phyloP scores from a whole-genome alignment of 2,329 filamentous ascomycete genomes.

The Verticillium longisporum region DNA sequence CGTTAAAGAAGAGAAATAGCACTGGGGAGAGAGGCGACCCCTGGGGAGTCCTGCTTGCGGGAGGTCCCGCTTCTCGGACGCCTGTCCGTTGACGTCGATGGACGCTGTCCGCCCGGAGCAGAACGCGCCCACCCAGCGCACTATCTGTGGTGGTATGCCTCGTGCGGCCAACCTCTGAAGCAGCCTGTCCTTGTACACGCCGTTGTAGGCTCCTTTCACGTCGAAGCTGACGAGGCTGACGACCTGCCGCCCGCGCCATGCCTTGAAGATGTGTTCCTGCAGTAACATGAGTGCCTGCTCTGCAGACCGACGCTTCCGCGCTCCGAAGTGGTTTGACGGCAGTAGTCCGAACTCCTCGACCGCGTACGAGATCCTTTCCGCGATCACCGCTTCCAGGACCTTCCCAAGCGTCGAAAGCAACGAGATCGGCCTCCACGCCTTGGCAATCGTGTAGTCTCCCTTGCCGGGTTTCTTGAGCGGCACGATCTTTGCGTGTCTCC shows the following conservation, averaged over 20 bases:
- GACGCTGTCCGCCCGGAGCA: conserved; percentile 15
- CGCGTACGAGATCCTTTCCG: neutral
- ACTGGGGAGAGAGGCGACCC: conserved; percentile 26
- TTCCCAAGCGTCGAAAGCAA: conserved; percentile 19
- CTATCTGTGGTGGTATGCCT: conserved; percentile 12
- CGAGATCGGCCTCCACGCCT: conserved; percentile 1
- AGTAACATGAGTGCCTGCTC: conserved; percentile 2
- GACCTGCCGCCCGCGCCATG: conserved; percentile 11
- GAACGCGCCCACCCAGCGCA: conserved; percentile 16
- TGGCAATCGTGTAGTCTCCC: conserved; percentile 14
- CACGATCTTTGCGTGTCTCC: conserved; percentile 10
- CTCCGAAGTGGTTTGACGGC: conserved; percentile 2
- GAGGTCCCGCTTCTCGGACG: conserved; percentile 9
- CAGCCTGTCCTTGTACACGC: conserved; percentile 26
- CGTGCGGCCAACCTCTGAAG: conserved; percentile 13
- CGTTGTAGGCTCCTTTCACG: conserved; percentile 32
- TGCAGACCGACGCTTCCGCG: conserved; percentile 1
- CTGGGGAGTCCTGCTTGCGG: conserved; percentile 18
- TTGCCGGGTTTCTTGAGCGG: conserved; percentile 9
- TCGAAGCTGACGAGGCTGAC: conserved; percentile 29
- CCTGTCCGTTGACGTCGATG: conserved; percentile 15
- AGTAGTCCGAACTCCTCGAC: conserved; percentile 1
- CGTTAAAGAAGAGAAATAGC: conserved; percentile 24
- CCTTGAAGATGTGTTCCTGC: conserved; percentile 1
- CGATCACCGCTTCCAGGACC: conserved; percentile 1